Base-by-base conservation (phyloP, 2,329 filamentous ascomycete genomes). In the Claviceps lovelessii region DNA sequence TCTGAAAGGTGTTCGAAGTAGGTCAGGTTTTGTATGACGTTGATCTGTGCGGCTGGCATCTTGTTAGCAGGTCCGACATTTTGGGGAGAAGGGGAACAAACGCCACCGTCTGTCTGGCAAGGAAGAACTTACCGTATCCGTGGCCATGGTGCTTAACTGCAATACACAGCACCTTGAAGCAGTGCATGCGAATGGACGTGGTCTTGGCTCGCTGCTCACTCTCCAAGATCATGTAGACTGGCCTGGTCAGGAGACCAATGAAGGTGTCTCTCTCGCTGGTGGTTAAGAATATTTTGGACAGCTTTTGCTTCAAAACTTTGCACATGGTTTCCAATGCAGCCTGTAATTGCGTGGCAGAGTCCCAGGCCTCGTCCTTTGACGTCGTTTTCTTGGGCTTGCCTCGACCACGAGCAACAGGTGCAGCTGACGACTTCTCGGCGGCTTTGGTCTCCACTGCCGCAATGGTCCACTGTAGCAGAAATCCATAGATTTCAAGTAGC, bases 1-100 rank as follows among this genome's bases (percentile, higher is more conserved):
- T 98, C 93, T 0, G 93, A 91, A n/a, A 98, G 74, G 69, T 98
- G 93, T 71, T 98, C 93, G 64, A 97, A 98, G 68, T 98, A 98
- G 5, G 93, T 95, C 61, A 98, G 73, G 66, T 93, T 97, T 69
- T 98, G 93, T 54, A 97, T 90, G 64, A 98, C 95, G 49, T 90
- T 95, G 50, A 95, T 97, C 76, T 98, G 93, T 1, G 93, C 93
- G 52, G 88, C 88, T 94, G 63, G 9, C 13, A 45, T 29, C 6
- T 29, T 49, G 58, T 74, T 54, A 71, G 66, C 59, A 47, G 6
- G 45, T 47, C 17, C 56, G 29, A 4, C 7, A 23, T 4, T 37
- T 33, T 15, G 15, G 17, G 6, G n/a, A 10, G 10, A n/a, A 11
- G 11, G 5, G 15, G 19, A 8, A 33, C 4, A 33, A 31, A 17